Evolutionary conservation across 2,329 filamentous ascomycete genomes (phyloP), one percentile per base, ranked within the genome.

Genomic region (Xylariales sp.): DNA sequence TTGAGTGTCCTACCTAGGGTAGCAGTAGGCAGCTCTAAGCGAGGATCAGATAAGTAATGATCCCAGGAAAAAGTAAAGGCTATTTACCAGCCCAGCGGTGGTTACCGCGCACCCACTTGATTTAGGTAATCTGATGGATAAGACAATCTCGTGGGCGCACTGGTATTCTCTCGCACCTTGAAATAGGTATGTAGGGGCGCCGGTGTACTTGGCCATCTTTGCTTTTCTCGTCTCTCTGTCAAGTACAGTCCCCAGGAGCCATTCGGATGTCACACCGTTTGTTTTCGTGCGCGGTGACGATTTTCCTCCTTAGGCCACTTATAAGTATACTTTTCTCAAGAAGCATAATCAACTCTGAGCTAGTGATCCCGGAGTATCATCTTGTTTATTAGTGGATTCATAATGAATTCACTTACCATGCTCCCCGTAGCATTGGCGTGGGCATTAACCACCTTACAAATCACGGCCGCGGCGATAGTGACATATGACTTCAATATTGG

Each of bases 401-500:
- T 41, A 53, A 72, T 74, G 73, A 64, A 64, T 23, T 71, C 68
- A 18, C 52, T 55, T 3, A 49, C 65, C 41, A 69, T 65, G 30
- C 52, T 70, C 28, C 54, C 67, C 52, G 46, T 67, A 9, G 63
- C 68, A 23, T 30, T 70, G 53, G 59, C 67, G 48, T 76, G 69
- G 69, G 59, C 64, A 36, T 64, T 69, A 41, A 55, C 53, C 50
- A 65, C 72, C 46, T 12, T 72, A 2, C 59, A 63, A 43, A 69
- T 75, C 49, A 78, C 81, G 12, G 70, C 69, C 8, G 84, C 84
- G 36, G 83, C 81, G 8, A 86, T 83, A 0, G 81, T 89, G 62
- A 84, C 81, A 4, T 87, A 90, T 75, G 83, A 92, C 77, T 93
- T 91, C 81, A 88, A 90, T 73, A 83, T 93, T 70, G 87, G 85